These are phyloP conservation scores for Skeletonema tropicum DNA, from an alignment of 108 stramenopile genomes.

Conservation along the genomic window DNA sequence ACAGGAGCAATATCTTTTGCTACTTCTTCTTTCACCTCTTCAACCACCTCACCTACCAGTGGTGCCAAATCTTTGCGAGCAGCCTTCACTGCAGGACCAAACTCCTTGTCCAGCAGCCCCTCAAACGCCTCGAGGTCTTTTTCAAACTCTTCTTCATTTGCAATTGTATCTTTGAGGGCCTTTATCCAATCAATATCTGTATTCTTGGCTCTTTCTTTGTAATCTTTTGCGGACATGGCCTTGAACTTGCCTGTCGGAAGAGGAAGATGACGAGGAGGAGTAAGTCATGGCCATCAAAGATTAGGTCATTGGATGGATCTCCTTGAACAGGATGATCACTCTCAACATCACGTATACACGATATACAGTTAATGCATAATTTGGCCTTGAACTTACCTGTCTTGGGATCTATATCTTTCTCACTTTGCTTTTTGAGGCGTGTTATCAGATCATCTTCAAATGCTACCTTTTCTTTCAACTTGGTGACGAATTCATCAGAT, in stretches of 20 bases:
- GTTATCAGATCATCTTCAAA: conserved; percentile 48
- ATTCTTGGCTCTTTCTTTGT: conserved; percentile 24
- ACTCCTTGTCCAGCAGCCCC: conserved; percentile 38
- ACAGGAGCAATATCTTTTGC: conserved; percentile 22
- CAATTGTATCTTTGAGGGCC: conserved; percentile 42
- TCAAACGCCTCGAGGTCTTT: conserved; percentile 48
- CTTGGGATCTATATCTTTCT: conserved; percentile 42
- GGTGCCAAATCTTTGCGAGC: conserved; percentile 35
- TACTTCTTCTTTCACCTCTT: conserved; percentile 12
- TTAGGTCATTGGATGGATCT: too few relatives aligned
- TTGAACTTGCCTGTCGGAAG: conserved; percentile 54
- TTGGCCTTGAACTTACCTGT: conserved; percentile 52
- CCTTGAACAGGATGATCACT: too few relatives aligned
- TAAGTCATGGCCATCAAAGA: too few relatives aligned
- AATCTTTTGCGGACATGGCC: conserved; percentile 41
- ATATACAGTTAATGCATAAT: too few relatives aligned
- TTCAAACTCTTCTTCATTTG: conserved; percentile 46
- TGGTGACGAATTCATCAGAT: conserved; percentile 43
- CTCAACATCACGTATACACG: too few relatives aligned
- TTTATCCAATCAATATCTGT: conserved; percentile 40
- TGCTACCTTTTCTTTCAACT: conserved; percentile 47
- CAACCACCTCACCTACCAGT: conserved; percentile 29
- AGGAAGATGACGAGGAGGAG: too few relatives aligned
- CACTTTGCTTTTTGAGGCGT: conserved; percentile 42
- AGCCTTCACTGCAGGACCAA: conserved; percentile 40